phyloP scores from a whole-genome alignment of 2,329 filamentous ascomycete species.

The Chaetoscypha palmicola region DNA sequence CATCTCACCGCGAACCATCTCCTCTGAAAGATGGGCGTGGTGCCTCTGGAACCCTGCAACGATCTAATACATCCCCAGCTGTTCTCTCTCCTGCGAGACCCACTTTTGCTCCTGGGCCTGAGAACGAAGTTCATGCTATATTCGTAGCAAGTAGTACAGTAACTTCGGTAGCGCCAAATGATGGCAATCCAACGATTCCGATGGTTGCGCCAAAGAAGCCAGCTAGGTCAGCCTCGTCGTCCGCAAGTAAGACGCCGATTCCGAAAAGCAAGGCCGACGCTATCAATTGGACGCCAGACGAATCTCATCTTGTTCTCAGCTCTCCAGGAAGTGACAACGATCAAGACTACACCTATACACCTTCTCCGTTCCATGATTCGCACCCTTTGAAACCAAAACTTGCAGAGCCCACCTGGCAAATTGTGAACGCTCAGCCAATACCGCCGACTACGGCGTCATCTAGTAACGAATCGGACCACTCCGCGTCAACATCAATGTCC shows the following conservation, averaged over 20 bases:
- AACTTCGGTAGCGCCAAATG: constrained; percentile 4
- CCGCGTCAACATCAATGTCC: constrained; percentile 17
- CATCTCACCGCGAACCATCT: constrained; percentile 12
- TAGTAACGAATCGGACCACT: constrained; percentile 17
- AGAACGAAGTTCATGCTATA: constrained; percentile 20
- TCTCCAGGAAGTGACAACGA: constrained; percentile 17
- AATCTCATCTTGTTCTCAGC: constrained; percentile 18
- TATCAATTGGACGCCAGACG: constrained; percentile 17
- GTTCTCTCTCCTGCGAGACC: constrained; percentile 40
- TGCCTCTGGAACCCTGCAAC: constrained; percentile 25
- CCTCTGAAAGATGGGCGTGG: constrained; percentile 5
- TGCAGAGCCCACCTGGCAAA: constrained; percentile 24
- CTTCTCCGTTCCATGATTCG: constrained; percentile 1
- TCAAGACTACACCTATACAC: constrained; percentile 12
- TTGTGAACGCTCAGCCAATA: constrained; percentile 11
- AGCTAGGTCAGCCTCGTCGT: neutral
- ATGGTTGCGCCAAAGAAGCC: neutral
- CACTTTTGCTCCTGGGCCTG: constrained; percentile 18
- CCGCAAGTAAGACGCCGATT: neutral
- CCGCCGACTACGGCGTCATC: constrained; percentile 10
- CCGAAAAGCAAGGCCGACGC: neutral
- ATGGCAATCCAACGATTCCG: neutral
- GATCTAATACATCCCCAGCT: constrained; percentile 51
- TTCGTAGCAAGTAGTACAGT: constrained; percentile 11
- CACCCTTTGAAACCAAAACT: constrained; percentile 17